Evolutionary conservation across 345 rosid species (phyloP).

Genomic region (Eucalyptus microcorys): DNA sequence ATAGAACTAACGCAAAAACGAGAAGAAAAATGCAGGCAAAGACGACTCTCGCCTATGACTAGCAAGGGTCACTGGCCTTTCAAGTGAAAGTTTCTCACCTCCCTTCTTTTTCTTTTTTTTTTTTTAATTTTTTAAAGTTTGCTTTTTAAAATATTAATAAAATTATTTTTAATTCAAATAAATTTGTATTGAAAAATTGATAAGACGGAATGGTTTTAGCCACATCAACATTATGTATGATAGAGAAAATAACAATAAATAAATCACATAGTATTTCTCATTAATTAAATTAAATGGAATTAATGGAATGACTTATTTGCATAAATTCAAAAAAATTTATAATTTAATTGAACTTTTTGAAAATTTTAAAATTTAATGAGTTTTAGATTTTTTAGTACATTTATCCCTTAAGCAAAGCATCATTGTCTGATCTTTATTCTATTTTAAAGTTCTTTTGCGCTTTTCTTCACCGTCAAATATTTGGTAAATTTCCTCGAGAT

Average conservation of each 20-base stretch:
- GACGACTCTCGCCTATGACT: fast-evolving
- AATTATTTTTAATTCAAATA: no score
- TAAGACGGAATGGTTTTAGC: fast-evolving
- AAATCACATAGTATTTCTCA: no score
- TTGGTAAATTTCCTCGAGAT: not conserved
- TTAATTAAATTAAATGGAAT: fast-evolving
- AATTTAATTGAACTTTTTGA: no score
- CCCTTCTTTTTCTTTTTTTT: fast-evolving
- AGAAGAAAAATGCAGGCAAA: fast-evolving
- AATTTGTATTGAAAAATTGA: no score
- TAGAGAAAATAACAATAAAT: no score
- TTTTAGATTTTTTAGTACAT: not conserved
- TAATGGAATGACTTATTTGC: no score
- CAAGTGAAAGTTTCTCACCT: not conserved
- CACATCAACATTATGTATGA: no score
- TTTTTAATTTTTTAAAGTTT: no score
- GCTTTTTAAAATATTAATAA: not conserved
- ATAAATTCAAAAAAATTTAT: fast-evolving
- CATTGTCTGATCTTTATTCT: not conserved
- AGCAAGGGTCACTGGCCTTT: fast-evolving
- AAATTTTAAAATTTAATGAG: fast-evolving
- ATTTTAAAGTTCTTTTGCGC: not conserved
- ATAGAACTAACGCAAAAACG: fast-evolving
- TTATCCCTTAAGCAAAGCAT: not conserved
- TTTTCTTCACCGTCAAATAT: not conserved